Base-by-base conservation (phyloP, 805 yeast genomes). In the Candida wancherniae region DNA sequence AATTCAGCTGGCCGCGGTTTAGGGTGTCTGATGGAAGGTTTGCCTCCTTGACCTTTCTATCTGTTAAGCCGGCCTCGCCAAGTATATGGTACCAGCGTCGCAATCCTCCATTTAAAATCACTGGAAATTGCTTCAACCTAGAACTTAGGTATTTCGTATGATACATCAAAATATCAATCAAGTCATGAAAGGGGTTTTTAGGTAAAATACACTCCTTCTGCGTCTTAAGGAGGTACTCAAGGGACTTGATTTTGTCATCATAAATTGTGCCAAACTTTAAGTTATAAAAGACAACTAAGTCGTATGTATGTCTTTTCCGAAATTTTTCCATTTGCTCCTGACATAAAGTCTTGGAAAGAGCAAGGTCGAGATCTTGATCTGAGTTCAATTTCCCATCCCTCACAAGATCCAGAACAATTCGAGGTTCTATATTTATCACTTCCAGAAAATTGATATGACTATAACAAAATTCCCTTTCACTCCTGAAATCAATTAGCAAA, bases 341-440 rank as follows among this genome's bases (percentile, higher is more conserved):
- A 12, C 22, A 25, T 10, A 83, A 64, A 3, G 73, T 67, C 10
- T 75, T 53, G 36, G 77, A 58, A 8, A 90, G 69, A 27, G 73
- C 58, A 24, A 65, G 69, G 44, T 81, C 84, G n/a, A 88, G 57
- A 33, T 81, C 90, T n/a, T 53, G 57, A 45, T 83, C 84, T 0
- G 73, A 63, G 48, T 74, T 32, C 5, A 28, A 58, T 1, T 57
- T 52, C 31, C 75, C 57, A 12, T 34, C 34, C 10, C 40, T 37
- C n/a, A 42, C 30, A 6, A 62, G 29, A 17, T 43, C 28, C 14
- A 30, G 31, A 1, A 57, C 26, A 15, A 40, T 33, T 3, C 42
- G 29, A 0, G 97, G 96, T 31, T 85, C 95, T 12, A 88, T 69
- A 50, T 88, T 84, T 8, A 84, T 68, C 6, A 82, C 54, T 32